Base-by-base conservation (phyloP, 1,139 yeast genomes). In the Taphrina wiesneri region DNA sequence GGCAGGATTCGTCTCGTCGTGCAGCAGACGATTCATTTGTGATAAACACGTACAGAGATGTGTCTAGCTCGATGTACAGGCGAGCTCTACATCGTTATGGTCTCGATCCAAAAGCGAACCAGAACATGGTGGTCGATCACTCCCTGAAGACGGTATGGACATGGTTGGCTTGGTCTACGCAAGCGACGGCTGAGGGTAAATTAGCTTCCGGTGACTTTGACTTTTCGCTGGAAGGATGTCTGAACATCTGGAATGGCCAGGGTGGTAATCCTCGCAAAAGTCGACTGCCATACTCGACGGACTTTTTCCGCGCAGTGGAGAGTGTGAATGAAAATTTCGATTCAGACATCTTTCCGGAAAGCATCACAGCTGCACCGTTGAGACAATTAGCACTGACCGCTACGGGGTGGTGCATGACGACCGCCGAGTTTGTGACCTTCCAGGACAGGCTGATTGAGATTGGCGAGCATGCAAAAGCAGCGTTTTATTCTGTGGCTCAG, bases 401-500 rank as follows among this genome's bases (percentile, higher is more conserved):
- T 3, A 87, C 93, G 19, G 99, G 98, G 0, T 92, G 97, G 96
- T 91, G 90, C 73, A 85, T 90, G 72, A 87, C 92, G 1, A 83
- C 84, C 30, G 79, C 83, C 17, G 96, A 90, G 72, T 82, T 91
- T 70, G 96, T 91, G 67, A 85, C 83, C 56, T 86, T 88, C 70
- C 82, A 90, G 59, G 78, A 79, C 41, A 79, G 81, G 52, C 59
- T 59, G 39, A 47, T 60, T 23, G 54, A 54, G 15, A 23, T 21
- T 17, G 93, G 90, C 0, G 83, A 84, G 69, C 83, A 83, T 68
- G 96, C 90, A 70, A 87, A 93, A 74, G 98, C 99, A 0, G 99
- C 98, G 0, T 98, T 96, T 0, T 90, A 97, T 96, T 97, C 98
- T 0, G 93, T 91, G 0, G 56, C 57, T 2, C 93, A 93, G 75